Evolutionary conservation across 2,329 filamentous ascomycete genomes (phyloP).

Genomic region (Cladophialophora chaetospira): DNA sequence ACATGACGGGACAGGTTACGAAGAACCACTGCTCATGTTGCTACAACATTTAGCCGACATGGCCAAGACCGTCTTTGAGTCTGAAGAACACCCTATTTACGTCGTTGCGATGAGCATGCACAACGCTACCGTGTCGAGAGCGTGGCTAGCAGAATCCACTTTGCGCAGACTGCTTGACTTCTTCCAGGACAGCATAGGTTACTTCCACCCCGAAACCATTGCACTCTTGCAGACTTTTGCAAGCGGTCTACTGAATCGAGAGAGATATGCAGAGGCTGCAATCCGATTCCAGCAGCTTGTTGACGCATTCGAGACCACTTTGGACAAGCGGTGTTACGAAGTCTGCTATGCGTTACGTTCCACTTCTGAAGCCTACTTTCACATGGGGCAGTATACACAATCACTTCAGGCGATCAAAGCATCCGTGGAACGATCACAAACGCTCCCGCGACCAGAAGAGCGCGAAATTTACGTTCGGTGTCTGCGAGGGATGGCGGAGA

Average conservation of each 20-base stretch:
- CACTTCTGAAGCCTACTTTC: slow-evolving; percentile 34
- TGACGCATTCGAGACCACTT: slow-evolving; percentile 32
- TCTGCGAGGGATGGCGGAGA: slow-evolving; percentile 31
- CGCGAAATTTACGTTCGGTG: slow-evolving; percentile 35
- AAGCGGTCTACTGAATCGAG: slow-evolving; percentile 30
- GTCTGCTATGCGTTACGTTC: slow-evolving; percentile 32
- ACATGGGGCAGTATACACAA: slow-evolving; percentile 28
- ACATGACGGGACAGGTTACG: slow-evolving; percentile 32
- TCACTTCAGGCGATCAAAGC: slow-evolving; percentile 30
- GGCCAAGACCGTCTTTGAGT: slow-evolving; percentile 29
- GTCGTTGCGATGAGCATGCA: slow-evolving; percentile 29
- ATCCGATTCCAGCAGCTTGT: slow-evolving; percentile 32
- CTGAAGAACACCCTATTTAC: slow-evolving; percentile 30
- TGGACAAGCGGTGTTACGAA: slow-evolving; percentile 31
- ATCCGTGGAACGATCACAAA: slow-evolving; percentile 28
- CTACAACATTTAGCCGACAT: slow-evolving; percentile 31
- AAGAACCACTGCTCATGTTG: slow-evolving; percentile 32
- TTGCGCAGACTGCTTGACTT: slow-evolving; percentile 32
- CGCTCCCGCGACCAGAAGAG: slow-evolving; percentile 28
- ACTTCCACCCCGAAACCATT: slow-evolving; percentile 33
- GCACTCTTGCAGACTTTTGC: slow-evolving; percentile 34
- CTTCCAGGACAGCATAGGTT: slow-evolving; percentile 34
- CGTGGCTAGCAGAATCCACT: slow-evolving; percentile 30
- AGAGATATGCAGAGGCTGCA: slow-evolving; percentile 31
- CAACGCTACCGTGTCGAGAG: slow-evolving; percentile 24